A percentile compares a stretch with the other conserved stretches of the same genome.
Evolutionary conservation across 495 filamentous ascomycete genomes (phyloP).

Genomic region (Aspergillus campestris): DNA sequence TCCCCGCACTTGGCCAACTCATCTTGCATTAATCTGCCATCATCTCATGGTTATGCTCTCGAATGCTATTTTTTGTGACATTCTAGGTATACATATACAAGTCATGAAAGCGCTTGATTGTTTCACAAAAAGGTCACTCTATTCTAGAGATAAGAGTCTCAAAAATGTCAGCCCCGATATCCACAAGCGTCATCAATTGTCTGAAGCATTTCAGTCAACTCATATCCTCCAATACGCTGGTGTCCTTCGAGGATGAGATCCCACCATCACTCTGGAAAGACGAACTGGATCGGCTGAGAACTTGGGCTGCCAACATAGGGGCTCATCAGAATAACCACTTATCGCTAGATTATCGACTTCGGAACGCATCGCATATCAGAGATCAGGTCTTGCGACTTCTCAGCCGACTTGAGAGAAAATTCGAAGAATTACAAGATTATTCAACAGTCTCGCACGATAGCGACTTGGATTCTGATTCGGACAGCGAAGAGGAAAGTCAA

Average conservation of each 20-base stretch:
- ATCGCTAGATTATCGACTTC: conserved; percentile 38
- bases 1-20: not conserved
- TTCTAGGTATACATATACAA: not conserved
- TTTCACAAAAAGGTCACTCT: too few relatives aligned
- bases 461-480: too few relatives aligned
- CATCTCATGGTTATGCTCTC: not conserved
- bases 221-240: too few relatives aligned
- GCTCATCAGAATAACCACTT: conserved; percentile 31
- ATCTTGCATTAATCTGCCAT: not conserved
- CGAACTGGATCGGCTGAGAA: conserved; percentile 28
- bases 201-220: too few relatives aligned
- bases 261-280: conserved; percentile 17
- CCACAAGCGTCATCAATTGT: too few relatives aligned
- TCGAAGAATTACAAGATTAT: not conserved
- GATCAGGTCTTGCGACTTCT: conserved; percentile 9
- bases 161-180: too few relatives aligned
- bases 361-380: conserved; percentile 40
- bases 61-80: not conserved
- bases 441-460: not conserved
- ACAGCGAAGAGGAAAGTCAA: not conserved
- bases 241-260: not conserved
- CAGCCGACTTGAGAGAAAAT: not conserved
- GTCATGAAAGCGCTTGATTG: too few relatives aligned
- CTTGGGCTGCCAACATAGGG: conserved; percentile 41
- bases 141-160: too few relatives aligned